Evolutionary conservation across 2,329 filamentous ascomycete genomes (phyloP), one percentile per base, ranked within the genome.

Genomic region (Ophiostoma novo-ulmi): DNA sequence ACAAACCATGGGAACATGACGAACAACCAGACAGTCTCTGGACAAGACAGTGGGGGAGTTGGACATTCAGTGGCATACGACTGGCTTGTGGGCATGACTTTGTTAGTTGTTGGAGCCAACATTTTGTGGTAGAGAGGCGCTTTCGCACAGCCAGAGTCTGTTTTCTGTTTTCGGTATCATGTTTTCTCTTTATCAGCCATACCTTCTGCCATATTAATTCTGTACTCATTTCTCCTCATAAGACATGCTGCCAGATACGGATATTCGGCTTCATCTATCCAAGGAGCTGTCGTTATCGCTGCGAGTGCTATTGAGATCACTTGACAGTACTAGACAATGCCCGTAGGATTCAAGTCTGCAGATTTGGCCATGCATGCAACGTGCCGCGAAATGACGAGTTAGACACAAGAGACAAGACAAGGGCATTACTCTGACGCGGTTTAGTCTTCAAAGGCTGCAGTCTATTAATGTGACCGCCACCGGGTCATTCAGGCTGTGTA

Each of bases 1-100:
- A 82, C 77, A 58, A 75, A 81, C 58, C 77, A 81, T 39, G 72
- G 77, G 5, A 84, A 84, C 70, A 81, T 81, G 80, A 82, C 82
- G 20, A 78, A 77, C 26, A 84, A 84, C 71, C 84, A 85, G 77
- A 84, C 82, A 0, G 77, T 81, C 61, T 75, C 75, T 31, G 70
- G 72, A 11, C 52, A 69, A 36, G 48, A 73, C 14, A 73, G 31
- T n/a, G 48, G 38, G 0, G 71, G 69, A 1, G 11, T 39, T 1
- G 58, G 63, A 7, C 35, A 58, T 7, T 48, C 36, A 20, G 58
- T 31, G 5, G 3, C 17, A 7, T 7, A 48, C 52, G 26, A 17
- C 61, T 38, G 63, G 63, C 63, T 36, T 1, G 38, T 26, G 48
- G 22, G 6, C 5, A 26, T 36, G 31, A 10, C 5, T 26, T 3